Base-by-base conservation (phyloP, 2,329 filamentous ascomycete genomes). In the Fusarium circinatum region DNA sequence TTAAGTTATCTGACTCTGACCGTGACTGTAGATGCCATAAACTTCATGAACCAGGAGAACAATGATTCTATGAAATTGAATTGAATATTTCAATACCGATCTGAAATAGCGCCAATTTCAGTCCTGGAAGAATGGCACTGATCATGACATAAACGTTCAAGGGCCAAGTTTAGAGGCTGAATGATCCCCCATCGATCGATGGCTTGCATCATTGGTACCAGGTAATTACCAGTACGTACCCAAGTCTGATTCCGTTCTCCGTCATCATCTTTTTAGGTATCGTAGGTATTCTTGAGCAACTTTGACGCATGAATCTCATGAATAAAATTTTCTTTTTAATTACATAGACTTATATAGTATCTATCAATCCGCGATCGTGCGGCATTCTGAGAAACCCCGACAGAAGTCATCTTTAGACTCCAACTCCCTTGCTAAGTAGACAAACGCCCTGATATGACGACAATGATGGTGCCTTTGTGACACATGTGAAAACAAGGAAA, bases 381-480 rank as follows among this genome's bases (percentile, higher is more conserved):
- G 68, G 68, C 57, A 58, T 62, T 73, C 60, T 66, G 47, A 55
- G 55, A 67, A 63, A 55, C 51, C 64, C 24, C 42, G 42, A 59
- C 51, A 75, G 52, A 65, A 63, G 30, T 55, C 62, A 62, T 36
- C 64, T 61, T 60, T 66, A 58, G 61, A 76, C 76, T 73, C 71
- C 61, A 75, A 77, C 68, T 76, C 76, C 76, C 63, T 54, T 77
- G 74, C 76, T 76, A 72, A 69, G 42, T 73, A 78, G 62, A 75
- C 64, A 77, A 78, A 77, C 76, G 69, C 76, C 69, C 58, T 64
- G 47, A 56, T 32, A 74, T 75, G 73, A 71, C 62, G 65, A 65
- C 62, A 65, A 73, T 70, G 61, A 70, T 75, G 49, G 68, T 69
- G 44, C 65, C 57, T 78, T 59, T 30, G 61, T 70, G 65, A 36